Percentiles rank a stretch among this genome's conserved stretches.
phyloP scores from a whole-genome alignment of 208 protist genomes.

The Ichthyophonus hoferi region DNA sequence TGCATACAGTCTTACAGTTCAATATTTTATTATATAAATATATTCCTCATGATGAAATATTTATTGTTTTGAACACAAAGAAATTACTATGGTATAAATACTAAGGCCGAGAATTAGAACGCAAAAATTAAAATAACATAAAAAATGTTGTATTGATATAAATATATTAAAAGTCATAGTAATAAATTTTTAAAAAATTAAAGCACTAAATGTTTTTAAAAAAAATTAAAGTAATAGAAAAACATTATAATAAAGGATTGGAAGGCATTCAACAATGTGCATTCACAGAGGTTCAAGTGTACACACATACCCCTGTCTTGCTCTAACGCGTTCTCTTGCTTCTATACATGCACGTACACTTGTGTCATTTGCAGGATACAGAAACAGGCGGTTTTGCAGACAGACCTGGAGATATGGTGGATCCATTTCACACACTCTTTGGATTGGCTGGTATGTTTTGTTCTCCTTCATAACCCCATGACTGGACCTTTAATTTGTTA shows the following conservation, averaged over 20 bases:
- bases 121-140: background rate
- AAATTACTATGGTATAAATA: background rate
- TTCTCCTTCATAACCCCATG: background rate
- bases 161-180: too few species aligned
- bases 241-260: too few species aligned
- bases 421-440: slow-evolving; percentile 99
- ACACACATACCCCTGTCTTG: too few species aligned
- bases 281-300: too few species aligned
- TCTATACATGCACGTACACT: too few species aligned
- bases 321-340: too few species aligned
- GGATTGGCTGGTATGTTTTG: slow-evolving; percentile 71
- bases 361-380: slow-evolving; percentile 67
- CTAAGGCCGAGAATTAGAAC: background rate
- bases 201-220: too few species aligned
- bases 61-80: background rate
- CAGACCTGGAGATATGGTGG: slow-evolving; percentile 89
- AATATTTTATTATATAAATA: background rate
- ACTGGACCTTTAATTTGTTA: background rate
- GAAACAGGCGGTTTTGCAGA: slow-evolving; percentile 94
- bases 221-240: too few species aligned
- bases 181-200: too few species aligned
- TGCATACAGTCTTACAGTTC: background rate
- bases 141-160: too few species aligned
- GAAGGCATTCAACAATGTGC: too few species aligned
- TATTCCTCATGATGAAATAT: background rate